Percentiles rank a stretch among this genome's conserved stretches.
Evolutionary conservation across 352 stramenopile genomes (phyloP).

Genomic region (Pythium vanterpoolii): DNA sequence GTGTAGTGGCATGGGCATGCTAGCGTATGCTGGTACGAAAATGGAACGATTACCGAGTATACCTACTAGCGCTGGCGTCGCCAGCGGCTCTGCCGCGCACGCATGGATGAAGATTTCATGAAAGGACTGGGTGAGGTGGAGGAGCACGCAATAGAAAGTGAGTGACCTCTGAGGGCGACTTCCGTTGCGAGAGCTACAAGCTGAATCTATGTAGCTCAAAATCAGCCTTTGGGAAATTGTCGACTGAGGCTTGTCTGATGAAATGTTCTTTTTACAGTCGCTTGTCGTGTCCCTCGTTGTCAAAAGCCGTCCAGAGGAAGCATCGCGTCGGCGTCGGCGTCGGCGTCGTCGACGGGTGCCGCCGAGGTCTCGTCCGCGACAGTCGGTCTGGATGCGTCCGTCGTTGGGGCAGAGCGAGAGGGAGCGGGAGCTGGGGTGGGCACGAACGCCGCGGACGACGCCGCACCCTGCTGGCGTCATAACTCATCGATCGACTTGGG

Average conservation of each 20-base stretch:
- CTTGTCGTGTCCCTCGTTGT: background rate
- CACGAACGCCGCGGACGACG: conserved; percentile 24
- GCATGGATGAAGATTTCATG: background rate
- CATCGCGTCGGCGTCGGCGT: conserved; percentile 14
- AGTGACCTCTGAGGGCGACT: too few relatives aligned
- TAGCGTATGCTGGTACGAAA: too few relatives aligned
- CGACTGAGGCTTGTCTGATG: too few relatives aligned
- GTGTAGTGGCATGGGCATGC: too few relatives aligned
- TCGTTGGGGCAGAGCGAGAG: background rate
- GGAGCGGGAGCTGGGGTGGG: conserved; percentile 8
- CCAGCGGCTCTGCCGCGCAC: background rate
- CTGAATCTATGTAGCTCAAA: too few relatives aligned
- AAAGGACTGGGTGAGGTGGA: too few relatives aligned
- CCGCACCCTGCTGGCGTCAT: conserved; percentile 27
- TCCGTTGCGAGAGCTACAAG: too few relatives aligned
- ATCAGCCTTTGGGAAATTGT: too few relatives aligned
- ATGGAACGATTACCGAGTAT: background rate
- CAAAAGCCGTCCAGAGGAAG: conserved; percentile 23
- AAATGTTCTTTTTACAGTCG: background rate
- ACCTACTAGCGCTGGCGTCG: background rate
- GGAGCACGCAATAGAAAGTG: too few relatives aligned
- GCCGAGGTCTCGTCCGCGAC: background rate
- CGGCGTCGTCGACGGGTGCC: background rate
- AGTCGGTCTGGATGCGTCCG: background rate
- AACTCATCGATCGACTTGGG: conserved; percentile 25